phyloP scores from a whole-genome alignment of 306 rosid species.

The Quillaja saponaria region DNA sequence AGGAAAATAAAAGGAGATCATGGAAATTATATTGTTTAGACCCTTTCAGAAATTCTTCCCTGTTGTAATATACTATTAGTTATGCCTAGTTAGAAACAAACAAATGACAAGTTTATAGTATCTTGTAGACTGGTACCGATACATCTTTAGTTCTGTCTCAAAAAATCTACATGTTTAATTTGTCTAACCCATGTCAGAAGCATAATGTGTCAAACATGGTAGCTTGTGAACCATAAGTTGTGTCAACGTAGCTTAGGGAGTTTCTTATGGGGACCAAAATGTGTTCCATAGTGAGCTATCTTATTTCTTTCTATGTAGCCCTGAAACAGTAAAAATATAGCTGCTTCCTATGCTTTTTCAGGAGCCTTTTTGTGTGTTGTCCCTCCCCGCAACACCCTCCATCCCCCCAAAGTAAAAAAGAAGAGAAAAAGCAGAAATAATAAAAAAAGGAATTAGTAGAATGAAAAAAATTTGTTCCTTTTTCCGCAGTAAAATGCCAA shows the following conservation, averaged over 20 bases:
- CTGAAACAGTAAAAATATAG: slow-evolving; percentile 1
- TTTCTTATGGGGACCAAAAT: too few species aligned
- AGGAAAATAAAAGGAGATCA: too few species aligned
- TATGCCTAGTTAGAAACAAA: background rate
- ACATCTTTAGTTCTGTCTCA: slow-evolving; percentile 10
- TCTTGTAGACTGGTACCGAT: too few species aligned
- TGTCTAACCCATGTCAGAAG: slow-evolving; percentile 2
- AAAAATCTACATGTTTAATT: background rate
- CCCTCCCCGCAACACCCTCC: background rate
- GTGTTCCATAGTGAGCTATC: too few species aligned
- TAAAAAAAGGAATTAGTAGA: background rate
- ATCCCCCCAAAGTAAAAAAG: background rate
- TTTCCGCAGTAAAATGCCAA: slow-evolving; percentile 6
- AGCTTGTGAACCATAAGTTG: background rate
- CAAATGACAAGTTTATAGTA: background rate
- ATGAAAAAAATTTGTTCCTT: too few species aligned
- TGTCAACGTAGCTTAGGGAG: background rate
- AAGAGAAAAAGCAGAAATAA: slow-evolving; percentile 5
- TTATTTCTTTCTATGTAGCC: too few species aligned
- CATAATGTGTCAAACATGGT: background rate
- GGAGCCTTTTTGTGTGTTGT: background rate
- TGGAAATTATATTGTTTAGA: too few species aligned
- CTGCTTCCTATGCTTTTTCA: background rate
- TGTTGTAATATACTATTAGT: background rate
- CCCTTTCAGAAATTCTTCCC: background rate